Evolutionary conservation across 116 monocot genomes (phyloP).

Genomic region (Cymodocea nodosa): DNA sequence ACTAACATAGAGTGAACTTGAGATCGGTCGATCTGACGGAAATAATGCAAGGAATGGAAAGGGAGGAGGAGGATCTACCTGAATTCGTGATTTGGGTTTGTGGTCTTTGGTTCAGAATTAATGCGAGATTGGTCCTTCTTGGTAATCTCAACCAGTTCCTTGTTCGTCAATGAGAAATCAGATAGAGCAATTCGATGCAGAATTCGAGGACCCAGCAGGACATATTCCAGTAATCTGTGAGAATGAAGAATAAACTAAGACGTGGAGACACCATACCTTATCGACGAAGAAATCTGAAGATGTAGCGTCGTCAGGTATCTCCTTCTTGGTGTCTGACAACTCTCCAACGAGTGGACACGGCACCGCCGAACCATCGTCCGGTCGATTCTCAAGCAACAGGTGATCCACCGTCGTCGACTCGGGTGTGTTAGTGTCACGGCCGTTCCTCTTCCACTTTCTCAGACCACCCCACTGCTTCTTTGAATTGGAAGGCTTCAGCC

Average conservation of each 20-base stretch:
- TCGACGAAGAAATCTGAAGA: constrained; percentile 43
- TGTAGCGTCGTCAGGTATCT: constrained; percentile 33
- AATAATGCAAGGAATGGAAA: no score
- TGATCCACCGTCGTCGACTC: constrained; percentile 20
- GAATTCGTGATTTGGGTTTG: constrained; percentile 43
- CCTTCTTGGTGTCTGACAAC: constrained; percentile 48
- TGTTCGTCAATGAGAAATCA: no score
- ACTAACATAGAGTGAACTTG: constrained; percentile 12
- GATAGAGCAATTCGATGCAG: no score
- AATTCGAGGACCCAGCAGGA: no score
- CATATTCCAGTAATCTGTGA: no score
- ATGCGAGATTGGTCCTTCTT: no score
- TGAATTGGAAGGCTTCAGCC: background rate
- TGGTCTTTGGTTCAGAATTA: constrained; percentile 13
- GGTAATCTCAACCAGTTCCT: no score
- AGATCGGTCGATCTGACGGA: no score
- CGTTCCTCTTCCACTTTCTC: constrained; percentile 64
- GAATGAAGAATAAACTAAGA: no score
- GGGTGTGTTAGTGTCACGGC: constrained; percentile 10
- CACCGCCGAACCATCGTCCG: constrained; percentile 14
- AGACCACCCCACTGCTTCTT: constrained; percentile 61
- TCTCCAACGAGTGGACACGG: constrained; percentile 27
- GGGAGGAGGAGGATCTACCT: constrained; percentile 23
- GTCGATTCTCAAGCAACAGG: constrained; percentile 14
- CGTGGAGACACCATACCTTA: no score